These are phyloP conservation scores for Glarea lozoyensis DNA, from an alignment of 495 filamentous ascomycete genomes.

Conservation along the genomic window DNA sequence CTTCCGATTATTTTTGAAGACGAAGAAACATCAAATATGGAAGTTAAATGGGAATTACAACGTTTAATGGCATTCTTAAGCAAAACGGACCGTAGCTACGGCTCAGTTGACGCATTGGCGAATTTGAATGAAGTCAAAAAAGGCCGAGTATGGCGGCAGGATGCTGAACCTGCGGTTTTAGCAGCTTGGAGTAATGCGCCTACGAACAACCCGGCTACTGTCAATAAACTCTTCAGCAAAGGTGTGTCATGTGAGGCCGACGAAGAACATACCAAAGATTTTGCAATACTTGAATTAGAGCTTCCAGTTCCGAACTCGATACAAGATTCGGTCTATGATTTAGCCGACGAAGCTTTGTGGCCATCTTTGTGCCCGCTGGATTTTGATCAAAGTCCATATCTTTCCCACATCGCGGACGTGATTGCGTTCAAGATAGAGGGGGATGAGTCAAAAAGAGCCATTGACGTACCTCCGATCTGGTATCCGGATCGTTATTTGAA, in stretches of 20 bases:
- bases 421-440: slow-evolving; percentile 51
- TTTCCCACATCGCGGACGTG: slow-evolving; percentile 56
- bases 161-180: slow-evolving; percentile 18
- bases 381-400: slow-evolving; percentile 36
- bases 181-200: slow-evolving; percentile 19
- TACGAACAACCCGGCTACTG: not conserved
- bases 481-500: slow-evolving; percentile 75
- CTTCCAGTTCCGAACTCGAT: slow-evolving; percentile 22
- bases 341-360: slow-evolving; percentile 63
- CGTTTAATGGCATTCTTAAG: slow-evolving; percentile 85
- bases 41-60: slow-evolving; percentile 52
- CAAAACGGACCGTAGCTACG: slow-evolving; percentile 69
- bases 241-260: slow-evolving; percentile 14
- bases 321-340: slow-evolving; percentile 57
- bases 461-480: slow-evolving; percentile 60
- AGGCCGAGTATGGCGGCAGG: slow-evolving; percentile 15
- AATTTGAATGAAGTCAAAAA: slow-evolving; percentile 31
- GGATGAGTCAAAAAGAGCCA: slow-evolving; percentile 32
- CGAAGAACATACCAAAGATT: slow-evolving; percentile 27
- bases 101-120: slow-evolving; percentile 54
- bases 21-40: slow-evolving; percentile 15
- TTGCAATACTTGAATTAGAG: slow-evolving; percentile 31
- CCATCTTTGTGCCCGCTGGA: slow-evolving; percentile 24
- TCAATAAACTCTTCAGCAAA: slow-evolving; percentile 16
- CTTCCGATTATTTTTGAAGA: slow-evolving; percentile 31